A percentile compares a stretch with the other conserved stretches of the same genome.
These are phyloP conservation scores for Meyerozyma smithsonii DNA, from an alignment of 1,139 yeast species.

Conservation along the genomic window DNA sequence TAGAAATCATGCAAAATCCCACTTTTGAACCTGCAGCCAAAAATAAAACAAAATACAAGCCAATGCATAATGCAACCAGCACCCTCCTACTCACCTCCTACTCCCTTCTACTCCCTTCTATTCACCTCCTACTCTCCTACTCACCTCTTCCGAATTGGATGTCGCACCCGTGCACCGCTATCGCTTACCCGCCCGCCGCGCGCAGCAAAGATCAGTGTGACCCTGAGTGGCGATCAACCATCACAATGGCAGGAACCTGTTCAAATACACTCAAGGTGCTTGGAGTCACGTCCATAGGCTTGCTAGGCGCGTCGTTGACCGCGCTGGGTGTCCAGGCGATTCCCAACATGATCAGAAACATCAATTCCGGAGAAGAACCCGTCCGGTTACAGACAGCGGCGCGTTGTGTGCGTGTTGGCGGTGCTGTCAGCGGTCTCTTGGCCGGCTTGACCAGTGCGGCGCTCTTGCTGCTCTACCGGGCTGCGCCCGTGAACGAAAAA, in stretches of 20 bases:
- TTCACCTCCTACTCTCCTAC: too few relatives aligned
- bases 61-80: too few relatives aligned
- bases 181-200: constrained; percentile 1
- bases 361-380: constrained; percentile 14
- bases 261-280: constrained; percentile 45
- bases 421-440: constrained; percentile 27
- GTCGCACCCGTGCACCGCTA: not conserved
- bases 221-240: constrained; percentile 2
- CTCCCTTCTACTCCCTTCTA: too few relatives aligned
- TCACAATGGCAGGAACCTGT: constrained; percentile 41
- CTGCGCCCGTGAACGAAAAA: constrained; percentile 39
- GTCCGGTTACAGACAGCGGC: constrained; percentile 10
- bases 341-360: constrained; percentile 31
- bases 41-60: too few relatives aligned
- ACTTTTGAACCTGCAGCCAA: too few relatives aligned
- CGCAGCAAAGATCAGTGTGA: constrained; percentile 1
- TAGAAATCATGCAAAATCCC: too few relatives aligned
- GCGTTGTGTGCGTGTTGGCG: constrained; percentile 18
- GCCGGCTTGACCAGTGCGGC: constrained; percentile 35
- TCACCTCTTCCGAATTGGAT: too few relatives aligned
- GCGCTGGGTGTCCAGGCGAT: constrained; percentile 31
- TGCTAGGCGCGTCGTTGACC: constrained; percentile 39
- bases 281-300: constrained; percentile 51
- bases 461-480: constrained; percentile 38
- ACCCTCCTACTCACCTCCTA: too few relatives aligned